phyloP scores from a whole-genome alignment of 495 filamentous ascomycete genomes.

The Cenococcum geophilum region DNA sequence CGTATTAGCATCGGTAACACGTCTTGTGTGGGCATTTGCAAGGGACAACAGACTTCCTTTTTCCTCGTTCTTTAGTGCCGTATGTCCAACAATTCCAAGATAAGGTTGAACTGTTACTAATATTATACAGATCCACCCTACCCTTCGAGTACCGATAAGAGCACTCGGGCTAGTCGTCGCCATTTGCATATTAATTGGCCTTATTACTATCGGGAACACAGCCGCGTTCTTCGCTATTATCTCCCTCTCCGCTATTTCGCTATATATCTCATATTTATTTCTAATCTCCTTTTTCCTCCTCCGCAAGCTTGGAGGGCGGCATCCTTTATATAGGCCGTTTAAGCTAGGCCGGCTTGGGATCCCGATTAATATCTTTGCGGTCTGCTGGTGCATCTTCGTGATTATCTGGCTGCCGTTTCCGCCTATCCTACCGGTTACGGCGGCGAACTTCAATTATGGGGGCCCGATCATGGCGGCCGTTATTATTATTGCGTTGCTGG shows the following conservation, averaged over 20 bases:
- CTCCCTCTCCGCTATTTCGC: conserved; percentile 35
- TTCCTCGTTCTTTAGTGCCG: conserved; percentile 45
- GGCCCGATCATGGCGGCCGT: conserved; percentile 26
- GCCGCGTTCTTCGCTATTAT: conserved; percentile 53
- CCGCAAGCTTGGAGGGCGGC: neutral
- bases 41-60: conserved; percentile 51
- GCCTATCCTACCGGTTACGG: conserved; percentile 38
- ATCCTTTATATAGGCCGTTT: conserved; percentile 29
- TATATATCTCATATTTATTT: conserved; percentile 25
- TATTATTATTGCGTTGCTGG: conserved; percentile 24
- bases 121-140: conserved; percentile 32
- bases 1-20: conserved; percentile 49
- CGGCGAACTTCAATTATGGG: conserved; percentile 47
- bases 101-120: conserved; percentile 16
- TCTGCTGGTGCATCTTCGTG: conserved; percentile 42
- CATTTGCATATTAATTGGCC: conserved; percentile 45
- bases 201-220: conserved; percentile 55
- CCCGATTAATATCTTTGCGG: conserved; percentile 42
- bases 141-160: conserved; percentile 44
- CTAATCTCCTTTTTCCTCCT: conserved; percentile 24
- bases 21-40: conserved; percentile 54
- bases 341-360: conserved; percentile 36
- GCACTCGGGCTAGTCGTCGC: conserved; percentile 33
- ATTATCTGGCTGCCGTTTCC: conserved; percentile 46
- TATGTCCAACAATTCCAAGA: too few species aligned